Evolutionary conservation across 2,329 filamentous ascomycete genomes (phyloP), one percentile per base, ranked within the genome.

Genomic region (Monascus ruber): DNA sequence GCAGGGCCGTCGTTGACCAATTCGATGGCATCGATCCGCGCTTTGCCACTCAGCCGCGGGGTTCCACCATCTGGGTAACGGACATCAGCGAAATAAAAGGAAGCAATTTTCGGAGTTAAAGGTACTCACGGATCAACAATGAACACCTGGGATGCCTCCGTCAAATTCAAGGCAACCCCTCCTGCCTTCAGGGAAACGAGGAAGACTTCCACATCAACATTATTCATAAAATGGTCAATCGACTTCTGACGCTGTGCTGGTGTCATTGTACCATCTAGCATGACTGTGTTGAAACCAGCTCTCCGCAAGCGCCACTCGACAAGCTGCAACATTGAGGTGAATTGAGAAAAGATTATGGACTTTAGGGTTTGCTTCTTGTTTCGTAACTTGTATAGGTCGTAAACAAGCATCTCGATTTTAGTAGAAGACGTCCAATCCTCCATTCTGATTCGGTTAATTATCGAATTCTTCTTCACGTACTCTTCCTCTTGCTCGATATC

Each of bases 1-100:
- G 59, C 91, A 96, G 26, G 89, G 89, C 5, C 91, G 83, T 35
- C 81, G 85, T 68, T 98, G 91, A 27, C 91, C 91, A 50, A 96
- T 98, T 40, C 91, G 87, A 64, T 96, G 91, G 56, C 83, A 87
- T 47, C 85, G 77, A 60, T 98, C 91, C 2, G 91, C 91, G 45
- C 84, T 91, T 65, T 98, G 91, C 91, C 91, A 98, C 66, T 98
- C 91, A 0, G 89, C 89, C n/a, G 88, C 88, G n/a, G 91, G 91
- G 51, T 96, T 96, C 91, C 91, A 98, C 91, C 91, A 96, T 50
- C 83, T 87, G 49, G 29, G 45, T 27, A 42, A 25, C 4, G 11
- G 38, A 66, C 49, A 60, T 60, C 35, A 47, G 41, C 29, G 33
- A 51, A 33, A 6, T 34, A 33, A 31, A 4, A 37, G 26, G 26